A percentile compares a stretch with the other conserved stretches of the same genome.
Evolutionary conservation across 2,329 filamentous ascomycete genomes (phyloP).

Genomic region (Emmonsiellopsis sp.): DNA sequence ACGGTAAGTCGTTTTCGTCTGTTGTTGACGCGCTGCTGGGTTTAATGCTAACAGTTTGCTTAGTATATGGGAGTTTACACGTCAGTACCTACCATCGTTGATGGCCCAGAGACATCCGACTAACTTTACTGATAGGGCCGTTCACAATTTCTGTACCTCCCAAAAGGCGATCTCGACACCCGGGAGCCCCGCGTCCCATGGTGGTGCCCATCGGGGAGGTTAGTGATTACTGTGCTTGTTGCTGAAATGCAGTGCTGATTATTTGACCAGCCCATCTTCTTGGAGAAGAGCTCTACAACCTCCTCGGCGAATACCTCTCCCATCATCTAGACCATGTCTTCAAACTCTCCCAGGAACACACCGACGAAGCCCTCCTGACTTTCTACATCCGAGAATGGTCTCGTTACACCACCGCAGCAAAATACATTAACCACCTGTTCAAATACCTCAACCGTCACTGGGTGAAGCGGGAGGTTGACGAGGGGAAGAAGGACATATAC

Average conservation of each 20-base stretch:
- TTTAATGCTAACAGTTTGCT: conserved; percentile 4
- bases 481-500: conserved; percentile 96
- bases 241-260: conserved; percentile 10
- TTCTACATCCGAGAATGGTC: conserved; percentile 98
- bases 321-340: conserved; percentile 65
- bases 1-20: conserved; percentile 47
- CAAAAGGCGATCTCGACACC: conserved; percentile 73
- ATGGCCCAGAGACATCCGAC: background rate
- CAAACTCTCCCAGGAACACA: conserved; percentile 64
- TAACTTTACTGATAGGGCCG: conserved; percentile 49
- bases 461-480: conserved; percentile 98
- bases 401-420: conserved; percentile 87
- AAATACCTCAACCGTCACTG: conserved; percentile 94
- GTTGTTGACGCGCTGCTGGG: conserved; percentile 9
- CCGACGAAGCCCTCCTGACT: conserved; percentile 77
- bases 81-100: conserved; percentile 36
- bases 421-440: conserved; percentile 97
- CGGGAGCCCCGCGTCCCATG: conserved; percentile 34
- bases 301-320: conserved; percentile 77
- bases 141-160: conserved; percentile 98
- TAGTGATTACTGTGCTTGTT: conserved; percentile 15
- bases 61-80: conserved; percentile 97
- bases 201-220: conserved; percentile 63
- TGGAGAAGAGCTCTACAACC: conserved; percentile 90
- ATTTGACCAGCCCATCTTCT: conserved; percentile 68